A percentile compares a stretch with the other conserved stretches of the same genome.
Evolutionary conservation across 108 stramenopile genomes (phyloP).

Genomic region (Chaetoceros tenuissimus): DNA sequence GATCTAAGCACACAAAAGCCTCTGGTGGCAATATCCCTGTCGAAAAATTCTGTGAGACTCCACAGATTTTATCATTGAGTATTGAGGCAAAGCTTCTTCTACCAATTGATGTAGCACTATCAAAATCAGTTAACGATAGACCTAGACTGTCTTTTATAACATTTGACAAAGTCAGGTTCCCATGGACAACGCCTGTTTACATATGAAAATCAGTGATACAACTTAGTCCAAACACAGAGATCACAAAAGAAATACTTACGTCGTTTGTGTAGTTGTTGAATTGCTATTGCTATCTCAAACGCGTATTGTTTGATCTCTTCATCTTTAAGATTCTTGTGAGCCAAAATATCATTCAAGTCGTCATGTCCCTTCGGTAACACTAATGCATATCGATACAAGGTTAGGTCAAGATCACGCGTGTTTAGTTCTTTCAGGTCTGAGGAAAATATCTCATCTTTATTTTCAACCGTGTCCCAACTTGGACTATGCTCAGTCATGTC

Average conservation of each 20-base stretch:
- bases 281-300: constrained; percentile 15
- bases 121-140: constrained; percentile 19
- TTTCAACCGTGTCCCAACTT: neutral
- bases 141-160: constrained; percentile 9
- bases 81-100: constrained; percentile 11
- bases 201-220: constrained; percentile 2
- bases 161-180: constrained; percentile 14
- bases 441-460: constrained; percentile 1
- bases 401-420: constrained; percentile 6
- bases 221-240: neutral
- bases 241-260: constrained; percentile 9
- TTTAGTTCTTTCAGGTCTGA: constrained; percentile 1
- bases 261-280: constrained; percentile 20
- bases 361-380: constrained; percentile 26
- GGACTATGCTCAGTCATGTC: neutral
- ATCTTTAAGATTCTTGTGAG: constrained; percentile 16
- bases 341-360: constrained; percentile 18
- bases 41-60: constrained; percentile 14
- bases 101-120: constrained; percentile 19
- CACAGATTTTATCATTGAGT: constrained; percentile 13
- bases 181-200: constrained; percentile 9
- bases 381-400: constrained; percentile 14
- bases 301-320: constrained; percentile 12
- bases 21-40: constrained; percentile 29
- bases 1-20: constrained; percentile 18